phyloP scores from a whole-genome alignment of 805 yeast species.

The Starmerella khaoyaiensis region DNA sequence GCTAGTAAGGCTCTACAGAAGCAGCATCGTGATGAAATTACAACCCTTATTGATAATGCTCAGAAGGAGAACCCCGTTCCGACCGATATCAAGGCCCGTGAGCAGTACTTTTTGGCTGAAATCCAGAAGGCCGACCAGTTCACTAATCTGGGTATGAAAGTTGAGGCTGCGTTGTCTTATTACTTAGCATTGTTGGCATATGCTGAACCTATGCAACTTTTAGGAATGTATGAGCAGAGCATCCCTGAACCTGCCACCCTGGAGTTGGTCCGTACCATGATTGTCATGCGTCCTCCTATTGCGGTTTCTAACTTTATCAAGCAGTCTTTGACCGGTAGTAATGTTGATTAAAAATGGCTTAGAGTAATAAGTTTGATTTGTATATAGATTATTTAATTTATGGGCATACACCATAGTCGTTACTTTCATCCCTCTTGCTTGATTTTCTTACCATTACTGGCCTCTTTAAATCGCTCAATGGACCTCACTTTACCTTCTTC shows the following conservation, averaged over 20 bases:
- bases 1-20: constrained; percentile 48
- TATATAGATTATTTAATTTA: background rate
- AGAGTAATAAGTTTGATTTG: too few relatives aligned
- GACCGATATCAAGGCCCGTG: constrained; percentile 51
- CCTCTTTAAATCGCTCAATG: constrained; percentile 10
- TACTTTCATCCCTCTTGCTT: background rate
- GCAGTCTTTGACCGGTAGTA: constrained; percentile 28
- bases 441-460: constrained; percentile 2
- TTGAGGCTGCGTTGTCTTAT: constrained; percentile 78
- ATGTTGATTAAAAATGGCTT: constrained; percentile 18
- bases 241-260: constrained; percentile 63
- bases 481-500: constrained; percentile 11
- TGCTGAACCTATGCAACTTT: constrained; percentile 87
- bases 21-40: constrained; percentile 44
- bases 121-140: constrained; percentile 78
- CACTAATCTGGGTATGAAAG: constrained; percentile 44
- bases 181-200: constrained; percentile 87
- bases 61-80: constrained; percentile 67
- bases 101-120: constrained; percentile 66
- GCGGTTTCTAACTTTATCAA: constrained; percentile 58
- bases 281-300: constrained; percentile 76
- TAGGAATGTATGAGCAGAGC: constrained; percentile 79
- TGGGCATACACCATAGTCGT: background rate
- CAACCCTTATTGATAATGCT: constrained; percentile 49
- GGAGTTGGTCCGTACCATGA: constrained; percentile 74